Conservation (phyloP, 2,329 filamentous ascomycete species). For the Pseudogymnoascus sp. region DNA sequence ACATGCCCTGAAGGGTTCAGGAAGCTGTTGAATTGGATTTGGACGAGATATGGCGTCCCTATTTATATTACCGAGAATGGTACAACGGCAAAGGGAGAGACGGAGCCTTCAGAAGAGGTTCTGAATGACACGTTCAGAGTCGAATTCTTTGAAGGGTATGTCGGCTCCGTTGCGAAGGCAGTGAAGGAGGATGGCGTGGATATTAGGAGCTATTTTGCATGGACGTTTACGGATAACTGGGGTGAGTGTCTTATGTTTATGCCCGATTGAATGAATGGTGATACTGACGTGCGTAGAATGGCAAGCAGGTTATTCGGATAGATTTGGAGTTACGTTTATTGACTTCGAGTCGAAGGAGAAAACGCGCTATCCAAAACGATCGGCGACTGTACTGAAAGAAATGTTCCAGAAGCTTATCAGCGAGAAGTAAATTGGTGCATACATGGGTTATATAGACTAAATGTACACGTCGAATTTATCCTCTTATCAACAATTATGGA, state of each 20-base stretch:
- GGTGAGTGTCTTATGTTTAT: conserved; percentile 20
- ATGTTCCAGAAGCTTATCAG: conserved; percentile 65
- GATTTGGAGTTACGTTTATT: conserved; percentile 77
- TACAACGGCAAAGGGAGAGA: conserved; percentile 75
- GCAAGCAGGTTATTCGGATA: conserved; percentile 77
- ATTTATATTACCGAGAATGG: conserved; percentile 88
- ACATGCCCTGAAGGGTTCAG: conserved; percentile 73
- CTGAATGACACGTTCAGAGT: conserved; percentile 75
- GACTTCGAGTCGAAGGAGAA: conserved; percentile 75
- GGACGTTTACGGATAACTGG: conserved; percentile 67
- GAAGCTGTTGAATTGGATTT: conserved; percentile 68
- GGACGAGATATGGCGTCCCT: conserved; percentile 65
- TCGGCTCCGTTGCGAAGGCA: conserved; percentile 68
- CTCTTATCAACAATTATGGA: background rate
- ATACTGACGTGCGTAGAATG: conserved; percentile 58
- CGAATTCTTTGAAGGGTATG: conserved; percentile 70
- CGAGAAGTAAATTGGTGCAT: conserved; percentile 40
- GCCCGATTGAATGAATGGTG: conserved; percentile 45
- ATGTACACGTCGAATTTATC: background rate
- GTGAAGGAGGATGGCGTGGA: conserved; percentile 64
- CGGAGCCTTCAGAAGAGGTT: conserved; percentile 60
- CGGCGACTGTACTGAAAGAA: conserved; percentile 60
- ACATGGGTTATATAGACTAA: background rate
- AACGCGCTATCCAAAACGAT: conserved; percentile 70
- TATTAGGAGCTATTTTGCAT: conserved; percentile 73